phyloP scores from a whole-genome alignment of 75 land plant genomes.

The Pinus taeda region DNA sequence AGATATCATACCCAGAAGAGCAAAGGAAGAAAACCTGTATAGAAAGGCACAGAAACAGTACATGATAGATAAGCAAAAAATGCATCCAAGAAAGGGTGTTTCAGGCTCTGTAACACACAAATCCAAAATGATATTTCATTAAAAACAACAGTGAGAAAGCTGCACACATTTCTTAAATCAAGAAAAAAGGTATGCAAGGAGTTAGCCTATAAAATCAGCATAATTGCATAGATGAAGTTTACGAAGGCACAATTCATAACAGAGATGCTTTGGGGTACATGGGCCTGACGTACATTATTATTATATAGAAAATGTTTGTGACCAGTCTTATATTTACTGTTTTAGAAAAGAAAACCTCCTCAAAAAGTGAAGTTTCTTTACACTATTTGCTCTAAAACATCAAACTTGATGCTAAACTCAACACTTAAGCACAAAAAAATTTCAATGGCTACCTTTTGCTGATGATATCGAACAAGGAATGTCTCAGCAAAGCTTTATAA shows the following conservation, averaged over 20 bases:
- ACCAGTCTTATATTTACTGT: too few relatives aligned
- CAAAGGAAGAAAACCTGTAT: slow-evolving; percentile 83
- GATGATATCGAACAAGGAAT: too few relatives aligned
- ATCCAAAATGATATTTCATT: not conserved
- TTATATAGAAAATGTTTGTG: too few relatives aligned
- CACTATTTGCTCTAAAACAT: too few relatives aligned
- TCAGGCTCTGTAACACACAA: slow-evolving; percentile 47
- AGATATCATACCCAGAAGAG: slow-evolving; percentile 80
- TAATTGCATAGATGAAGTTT: not conserved
- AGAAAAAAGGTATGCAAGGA: not conserved
- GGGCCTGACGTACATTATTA: not conserved
- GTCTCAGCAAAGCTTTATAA: too few relatives aligned
- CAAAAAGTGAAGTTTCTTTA: too few relatives aligned
- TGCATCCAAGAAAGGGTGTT: slow-evolving; percentile 60
- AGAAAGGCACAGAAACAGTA: slow-evolving; percentile 91
- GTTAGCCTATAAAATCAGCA: not conserved
- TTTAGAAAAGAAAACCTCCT: too few relatives aligned
- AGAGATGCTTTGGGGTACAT: not conserved
- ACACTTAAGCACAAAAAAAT: too few relatives aligned
- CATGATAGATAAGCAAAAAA: slow-evolving; percentile 66
- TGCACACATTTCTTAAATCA: not conserved
- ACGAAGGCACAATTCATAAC: not conserved
- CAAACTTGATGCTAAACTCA: too few relatives aligned
- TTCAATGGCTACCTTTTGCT: too few relatives aligned
- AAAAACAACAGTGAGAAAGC: not conserved